Percentiles rank a stretch among this genome's conserved stretches.
Conservation (phyloP, 78 protist species). For the Guillardia theta region DNA sequence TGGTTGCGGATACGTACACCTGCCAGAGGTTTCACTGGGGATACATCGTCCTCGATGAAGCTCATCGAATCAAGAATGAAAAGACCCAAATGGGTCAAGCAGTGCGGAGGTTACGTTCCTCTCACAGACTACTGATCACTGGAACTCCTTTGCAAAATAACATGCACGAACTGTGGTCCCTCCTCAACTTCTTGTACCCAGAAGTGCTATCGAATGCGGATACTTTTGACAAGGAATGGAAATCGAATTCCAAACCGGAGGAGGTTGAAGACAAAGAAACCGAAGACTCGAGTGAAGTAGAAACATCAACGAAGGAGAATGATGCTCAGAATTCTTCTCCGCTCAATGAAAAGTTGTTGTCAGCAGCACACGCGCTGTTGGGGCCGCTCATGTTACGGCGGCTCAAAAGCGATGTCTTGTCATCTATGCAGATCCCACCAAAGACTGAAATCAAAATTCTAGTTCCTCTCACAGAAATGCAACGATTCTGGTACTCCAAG, state of each 20-base stretch:
- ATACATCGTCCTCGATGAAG: conserved; percentile 54
- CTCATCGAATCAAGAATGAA: conserved; percentile 48
- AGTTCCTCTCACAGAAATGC: conserved; percentile 7
- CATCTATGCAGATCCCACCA: conserved; percentile 42
- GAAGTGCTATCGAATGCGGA: background rate
- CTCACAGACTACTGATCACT: conserved; percentile 19
- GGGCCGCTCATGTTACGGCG: conserved; percentile 44
- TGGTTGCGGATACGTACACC: conserved; percentile 30
- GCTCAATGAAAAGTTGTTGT: background rate
- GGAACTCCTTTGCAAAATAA: conserved; percentile 51
- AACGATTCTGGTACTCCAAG: conserved; percentile 37
- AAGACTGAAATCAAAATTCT: background rate
- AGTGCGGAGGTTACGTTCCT: conserved; percentile 33
- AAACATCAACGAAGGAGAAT: background rate
- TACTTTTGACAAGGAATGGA: background rate
- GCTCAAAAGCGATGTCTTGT: conserved; percentile 31
- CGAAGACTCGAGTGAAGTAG: background rate
- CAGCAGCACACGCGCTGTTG: conserved; percentile 30
- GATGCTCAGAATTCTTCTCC: background rate
- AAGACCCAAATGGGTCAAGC: conserved; percentile 40
- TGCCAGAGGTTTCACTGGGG: conserved; percentile 38
- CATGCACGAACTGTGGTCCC: conserved; percentile 47
- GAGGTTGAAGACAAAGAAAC: background rate
- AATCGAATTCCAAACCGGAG: background rate
- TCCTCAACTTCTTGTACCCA: conserved; percentile 55